Percentiles rank a stretch among this genome's conserved stretches.
phyloP scores from a whole-genome alignment of 306 rosid genomes.

The Clitoria ternatea region DNA sequence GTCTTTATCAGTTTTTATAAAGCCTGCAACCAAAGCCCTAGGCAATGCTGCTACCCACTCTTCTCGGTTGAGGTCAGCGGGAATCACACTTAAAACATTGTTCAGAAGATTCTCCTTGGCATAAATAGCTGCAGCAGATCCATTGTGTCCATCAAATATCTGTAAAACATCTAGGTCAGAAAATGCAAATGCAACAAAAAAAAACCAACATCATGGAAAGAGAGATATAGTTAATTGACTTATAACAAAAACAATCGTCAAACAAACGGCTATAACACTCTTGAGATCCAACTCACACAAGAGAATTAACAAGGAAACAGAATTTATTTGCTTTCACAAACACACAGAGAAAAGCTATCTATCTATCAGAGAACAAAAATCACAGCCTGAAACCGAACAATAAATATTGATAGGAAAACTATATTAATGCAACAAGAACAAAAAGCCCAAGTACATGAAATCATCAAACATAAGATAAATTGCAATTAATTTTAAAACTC shows the following conservation, averaged over 20 bases:
- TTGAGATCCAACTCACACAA: slow-evolving; percentile 2
- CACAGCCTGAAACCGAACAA: neutral
- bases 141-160: slow-evolving; percentile 99
- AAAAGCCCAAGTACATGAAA: neutral
- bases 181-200: slow-evolving; percentile 18
- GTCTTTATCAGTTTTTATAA: slow-evolving; percentile 96
- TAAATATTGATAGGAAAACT: neutral
- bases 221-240: neutral
- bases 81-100: slow-evolving; percentile 74
- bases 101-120: slow-evolving; percentile 88
- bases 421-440: too few relatives aligned
- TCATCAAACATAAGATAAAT: neutral
- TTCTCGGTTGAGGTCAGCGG: slow-evolving; percentile 88
- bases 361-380: neutral
- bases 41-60: slow-evolving; percentile 97
- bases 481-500: neutral
- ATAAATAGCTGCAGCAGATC: slow-evolving; percentile 96
- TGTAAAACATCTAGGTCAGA: slow-evolving; percentile 46
- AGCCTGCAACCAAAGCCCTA: slow-evolving; percentile 97
- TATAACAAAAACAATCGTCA: neutral
- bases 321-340: neutral
- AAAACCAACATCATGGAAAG: neutral
- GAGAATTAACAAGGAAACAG: neutral
- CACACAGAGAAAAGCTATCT: neutral
- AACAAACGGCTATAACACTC: neutral